Base-by-base conservation (phyloP, 2,329 filamentous ascomycete genomes). In the Tolypocladium endophyticum region DNA sequence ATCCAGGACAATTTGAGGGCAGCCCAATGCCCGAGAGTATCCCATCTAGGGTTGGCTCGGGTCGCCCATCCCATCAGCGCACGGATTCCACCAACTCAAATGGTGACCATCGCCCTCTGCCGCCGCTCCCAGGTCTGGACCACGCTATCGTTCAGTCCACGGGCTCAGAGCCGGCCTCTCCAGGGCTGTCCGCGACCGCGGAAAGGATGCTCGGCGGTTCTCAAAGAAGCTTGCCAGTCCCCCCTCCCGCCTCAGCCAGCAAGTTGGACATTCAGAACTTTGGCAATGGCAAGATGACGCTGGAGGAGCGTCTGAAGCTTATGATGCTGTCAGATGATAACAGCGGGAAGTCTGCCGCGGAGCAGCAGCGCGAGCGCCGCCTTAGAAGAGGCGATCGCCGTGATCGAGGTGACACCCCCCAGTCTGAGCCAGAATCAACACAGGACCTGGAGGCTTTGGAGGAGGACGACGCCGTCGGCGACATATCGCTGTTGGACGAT, bases 291-390 rank as follows among this genome's bases (percentile, higher is more conserved):
- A 89, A 85, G 62, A 91, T 96, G 86, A 85, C 91, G 0, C 79
- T 96, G 3, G 91, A 96, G 70, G 92, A 97, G 70, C 83, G 92
- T 54, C 78, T 97, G 57, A 87, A 88, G 68, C 81, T 96, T 55
- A 94, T 97, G 90, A 92, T 93, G 86, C 82, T 92, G 54, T 89
- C 90, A 23, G 84, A 88, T 59, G 85, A 87, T 60, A 77, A 77
- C 25, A 74, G 75, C 47, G 74, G 74, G 56, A 86, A 85, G 71
- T 78, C 80, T 2, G 83, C 84, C 41, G 84, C 82, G 3, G 85
- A 87, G 69, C 81, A 83, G 64, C 87, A 89, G 71, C 79, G 87
- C 56, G 87, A 89, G 73, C 82, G 87, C 61, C 83, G 86, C 33
- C 84, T 89, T 78, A 79, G 87, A 66, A 82, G 87, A 63, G 86